Base-by-base conservation (phyloP, 257 asterid genomes). In the Solanum dulcamara region DNA sequence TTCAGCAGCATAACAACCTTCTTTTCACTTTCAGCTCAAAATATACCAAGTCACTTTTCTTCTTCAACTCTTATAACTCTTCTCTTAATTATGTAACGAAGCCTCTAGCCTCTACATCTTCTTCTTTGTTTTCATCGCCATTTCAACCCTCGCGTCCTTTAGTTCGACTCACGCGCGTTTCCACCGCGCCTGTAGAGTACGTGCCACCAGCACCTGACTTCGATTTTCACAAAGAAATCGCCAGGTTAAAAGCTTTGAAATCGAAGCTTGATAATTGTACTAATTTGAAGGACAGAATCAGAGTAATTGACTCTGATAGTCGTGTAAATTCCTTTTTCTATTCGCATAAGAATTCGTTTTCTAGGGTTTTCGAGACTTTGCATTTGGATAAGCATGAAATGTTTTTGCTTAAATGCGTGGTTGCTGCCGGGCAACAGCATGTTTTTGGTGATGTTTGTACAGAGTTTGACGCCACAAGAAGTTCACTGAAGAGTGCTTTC, bases 351-450 rank as follows among this genome's bases (percentile, higher is more conserved):
- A 85, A 40, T 66, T 85, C 53, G 42, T 96, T 95, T 33, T 81
- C 80, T 20, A 85, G 88, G 89, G 87, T 88, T 64, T 81, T 91
- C 62, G 89, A 85, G 53, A 89, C 86, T 81, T 85, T 86, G 89
- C 87, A 89, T 83, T 92, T 95, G 90, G 94, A 90, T 85, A 89
- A 92, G 24, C 85, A 89, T 85, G 94, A 91, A 26, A 24, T 91
- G 86, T 95, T 89, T 89, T 88, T 97, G 93, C 90, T 97, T 83
- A 97, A 95, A 89, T 95, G 98, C 81, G 89, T 93, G 75, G 96
- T 92, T 86, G 98, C 95, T 42, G 95, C 97, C 74, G 98, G 99
- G 37, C 99, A 95, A 80, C 92, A 89, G 86, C 99, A 94, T 77
- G 94, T 93, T 30, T 75, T 94, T 80, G 92, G 93, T 83, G 93